Evolutionary conservation across 495 filamentous ascomycete species (phyloP).

Genomic region (Penicillium paxilli): DNA sequence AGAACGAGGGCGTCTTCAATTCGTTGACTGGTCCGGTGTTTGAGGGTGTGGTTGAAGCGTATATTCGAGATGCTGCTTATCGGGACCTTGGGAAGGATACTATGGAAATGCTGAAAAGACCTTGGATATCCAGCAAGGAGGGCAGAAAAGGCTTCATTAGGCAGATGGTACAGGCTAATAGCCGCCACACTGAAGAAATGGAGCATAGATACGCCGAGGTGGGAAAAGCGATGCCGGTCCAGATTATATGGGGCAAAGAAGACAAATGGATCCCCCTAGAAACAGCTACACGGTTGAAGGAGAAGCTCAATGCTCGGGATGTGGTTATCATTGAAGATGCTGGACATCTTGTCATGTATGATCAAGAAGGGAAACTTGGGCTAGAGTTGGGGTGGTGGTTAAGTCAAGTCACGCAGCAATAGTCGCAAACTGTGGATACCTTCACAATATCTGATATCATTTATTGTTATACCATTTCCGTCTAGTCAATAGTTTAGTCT

Average conservation of each 20-base stretch:
- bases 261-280: slow-evolving; percentile 35
- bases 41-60: slow-evolving; percentile 28
- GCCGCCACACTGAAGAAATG: slow-evolving; percentile 24
- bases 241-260: slow-evolving; percentile 35
- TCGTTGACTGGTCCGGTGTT: slow-evolving; percentile 25
- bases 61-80: slow-evolving; percentile 30
- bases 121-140: slow-evolving; percentile 24
- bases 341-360: slow-evolving; percentile 36
- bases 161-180: slow-evolving; percentile 31
- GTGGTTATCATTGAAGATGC: slow-evolving; percentile 32
- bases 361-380: slow-evolving; percentile 28
- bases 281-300: slow-evolving; percentile 19
- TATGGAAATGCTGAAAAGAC: slow-evolving; percentile 23
- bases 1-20: slow-evolving; percentile 27
- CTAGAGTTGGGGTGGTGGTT: slow-evolving; percentile 31
- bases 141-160: slow-evolving; percentile 26
- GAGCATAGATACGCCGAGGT: slow-evolving; percentile 25
- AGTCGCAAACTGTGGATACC: too few species aligned
- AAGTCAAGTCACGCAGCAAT: neutral
- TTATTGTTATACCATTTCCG: too few species aligned
- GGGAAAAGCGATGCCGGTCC: slow-evolving; percentile 25
- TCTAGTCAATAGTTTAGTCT: too few species aligned
- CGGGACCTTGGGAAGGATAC: slow-evolving; percentile 15
- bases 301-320: slow-evolving; percentile 14
- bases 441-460: too few species aligned